These are phyloP conservation scores for Solanum virginianum DNA, from an alignment of 257 asterid species.

Conservation along the genomic window DNA sequence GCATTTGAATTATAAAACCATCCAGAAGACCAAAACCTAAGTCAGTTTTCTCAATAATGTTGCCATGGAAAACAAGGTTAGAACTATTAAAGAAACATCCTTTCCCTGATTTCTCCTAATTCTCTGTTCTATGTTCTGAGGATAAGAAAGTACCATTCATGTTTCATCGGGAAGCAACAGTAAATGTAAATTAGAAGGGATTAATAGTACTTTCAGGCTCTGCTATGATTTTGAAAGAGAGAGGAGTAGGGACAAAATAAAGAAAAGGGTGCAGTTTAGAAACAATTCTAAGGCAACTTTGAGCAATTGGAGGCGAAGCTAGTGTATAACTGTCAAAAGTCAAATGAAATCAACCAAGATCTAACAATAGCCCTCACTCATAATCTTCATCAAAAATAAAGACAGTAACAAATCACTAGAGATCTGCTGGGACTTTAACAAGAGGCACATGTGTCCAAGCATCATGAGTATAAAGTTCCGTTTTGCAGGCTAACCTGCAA, in stretches of 20 bases:
- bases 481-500: conserved; percentile 56
- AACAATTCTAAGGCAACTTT: background rate
- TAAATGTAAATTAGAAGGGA: background rate
- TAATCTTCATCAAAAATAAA: background rate
- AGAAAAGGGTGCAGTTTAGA: background rate
- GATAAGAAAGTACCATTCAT: background rate
- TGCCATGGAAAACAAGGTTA: background rate
- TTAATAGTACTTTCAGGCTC: background rate
- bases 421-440: background rate
- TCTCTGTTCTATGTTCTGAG: background rate
- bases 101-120: background rate
- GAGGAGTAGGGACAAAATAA: background rate
- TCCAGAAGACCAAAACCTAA: background rate
- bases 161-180: background rate
- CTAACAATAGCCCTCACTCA: background rate
- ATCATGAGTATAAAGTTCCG: background rate
- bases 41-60: background rate
- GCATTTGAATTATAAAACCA: conserved; percentile 12
- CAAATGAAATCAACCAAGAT: background rate
- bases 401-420: background rate
- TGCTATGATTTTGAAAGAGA: background rate
- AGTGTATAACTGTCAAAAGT: background rate
- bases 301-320: background rate
- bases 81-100: background rate
- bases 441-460: background rate